Base-by-base conservation (phyloP, 345 rosid genomes). In the Pistacia vera region DNA sequence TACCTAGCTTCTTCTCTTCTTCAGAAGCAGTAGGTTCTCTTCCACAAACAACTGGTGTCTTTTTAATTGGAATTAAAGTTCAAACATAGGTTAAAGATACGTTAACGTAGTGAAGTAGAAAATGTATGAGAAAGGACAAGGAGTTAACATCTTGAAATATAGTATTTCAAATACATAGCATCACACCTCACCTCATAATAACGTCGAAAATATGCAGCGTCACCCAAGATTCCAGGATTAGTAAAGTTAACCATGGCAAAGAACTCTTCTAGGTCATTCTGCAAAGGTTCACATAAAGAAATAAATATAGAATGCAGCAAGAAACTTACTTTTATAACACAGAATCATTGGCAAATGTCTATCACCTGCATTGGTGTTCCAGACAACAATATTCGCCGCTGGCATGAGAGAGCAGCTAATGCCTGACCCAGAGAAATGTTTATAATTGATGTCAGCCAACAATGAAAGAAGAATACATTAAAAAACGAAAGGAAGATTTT, bases 351-450 rank as follows among this genome's bases (percentile, higher is more conserved):
- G 68, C 48, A 75, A 61, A 63, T 68, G 61, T 52, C 68, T 35
- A 75, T 80, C 79, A 90, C 98, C 96, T 96, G 99, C 97, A 96
- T 93, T 77, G 99, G 98, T 68, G 99, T 96, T 82, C 99, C 99
- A 55, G 97, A 96, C 84, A 96, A 83, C 87, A 96, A 83, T 77
- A 96, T 89, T 66, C 98, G 89, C 28, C 97, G 97, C 78, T 83
- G 90, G 88, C 99, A 96, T 71, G 97, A 76, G 71, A 96, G 90
- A 52, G 93, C 81, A 80, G 99, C 98, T 86, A 96, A 88, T 75
- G 98, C 98, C 99, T 96, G 84, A 75, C 44, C 60, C 77, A 63
- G 57, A 74, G 51, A 79, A 68, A 73, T 75, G 61, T 70, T 38
- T 36, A 74, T 56, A 70, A 78, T 55, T 75, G 41, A 63, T 60